Conservation (phyloP, 2,329 filamentous ascomycete species). For the Dactylonectria macrodidyma region DNA sequence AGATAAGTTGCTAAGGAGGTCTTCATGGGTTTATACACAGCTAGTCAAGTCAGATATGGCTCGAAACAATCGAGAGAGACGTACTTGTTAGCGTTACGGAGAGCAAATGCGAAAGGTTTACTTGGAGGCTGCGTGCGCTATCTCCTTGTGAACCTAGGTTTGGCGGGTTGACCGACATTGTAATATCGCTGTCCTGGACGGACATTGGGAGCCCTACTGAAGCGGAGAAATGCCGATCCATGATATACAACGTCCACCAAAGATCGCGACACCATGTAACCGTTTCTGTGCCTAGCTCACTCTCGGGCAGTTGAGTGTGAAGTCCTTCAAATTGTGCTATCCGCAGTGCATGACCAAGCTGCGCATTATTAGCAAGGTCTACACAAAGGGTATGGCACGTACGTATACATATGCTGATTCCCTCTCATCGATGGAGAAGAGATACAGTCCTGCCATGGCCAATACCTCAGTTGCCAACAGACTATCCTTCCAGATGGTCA, state of each 20-base stretch:
- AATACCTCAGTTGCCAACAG: constrained; percentile 56
- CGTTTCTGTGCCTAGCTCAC: constrained; percentile 51
- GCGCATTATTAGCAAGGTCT: not conserved
- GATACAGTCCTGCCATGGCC: constrained; percentile 54
- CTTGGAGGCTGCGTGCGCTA: constrained; percentile 52
- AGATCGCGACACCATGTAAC: constrained; percentile 54
- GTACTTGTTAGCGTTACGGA: constrained; percentile 55
- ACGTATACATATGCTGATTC: constrained; percentile 52
- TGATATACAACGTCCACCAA: constrained; percentile 60
- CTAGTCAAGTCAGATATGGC: constrained; percentile 35
- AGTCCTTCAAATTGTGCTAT: constrained; percentile 59
- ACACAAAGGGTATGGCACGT: constrained; percentile 10
- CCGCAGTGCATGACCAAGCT: constrained; percentile 58
- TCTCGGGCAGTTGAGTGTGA: constrained; percentile 57
- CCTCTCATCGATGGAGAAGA: constrained; percentile 56
- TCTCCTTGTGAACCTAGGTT: constrained; percentile 47
- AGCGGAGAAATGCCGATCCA: constrained; percentile 57
- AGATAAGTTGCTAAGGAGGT: constrained; percentile 54
- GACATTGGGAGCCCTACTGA: constrained; percentile 57
- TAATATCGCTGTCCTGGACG: constrained; percentile 57
- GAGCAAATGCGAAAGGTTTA: constrained; percentile 53
- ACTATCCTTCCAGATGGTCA: constrained; percentile 54
- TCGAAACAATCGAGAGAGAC: not conserved
- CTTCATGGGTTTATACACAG: constrained; percentile 54
- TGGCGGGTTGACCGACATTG: constrained; percentile 49